Conservation (phyloP, 805 yeast genomes). For the Blastobotrys peoriensis region DNA sequence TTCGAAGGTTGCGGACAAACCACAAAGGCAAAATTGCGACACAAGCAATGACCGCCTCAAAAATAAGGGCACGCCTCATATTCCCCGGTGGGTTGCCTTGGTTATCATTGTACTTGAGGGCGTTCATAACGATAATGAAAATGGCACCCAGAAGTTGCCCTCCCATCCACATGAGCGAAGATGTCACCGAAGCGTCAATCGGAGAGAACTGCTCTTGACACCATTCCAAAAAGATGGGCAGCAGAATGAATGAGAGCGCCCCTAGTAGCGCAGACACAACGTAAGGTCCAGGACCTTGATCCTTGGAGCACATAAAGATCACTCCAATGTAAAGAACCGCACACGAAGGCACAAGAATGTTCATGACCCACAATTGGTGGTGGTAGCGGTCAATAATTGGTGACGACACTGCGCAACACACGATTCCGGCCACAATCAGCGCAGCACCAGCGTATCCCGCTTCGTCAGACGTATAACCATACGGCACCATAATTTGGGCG, state of each 20-base stretch:
- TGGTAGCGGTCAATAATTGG: constrained; percentile 28
- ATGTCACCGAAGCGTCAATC: constrained; percentile 27
- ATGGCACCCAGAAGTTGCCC: constrained; percentile 31
- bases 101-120: constrained; percentile 22
- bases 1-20: constrained; percentile 11
- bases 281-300: constrained; percentile 28
- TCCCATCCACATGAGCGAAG: constrained; percentile 28
- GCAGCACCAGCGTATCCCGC: constrained; percentile 32
- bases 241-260: constrained; percentile 27
- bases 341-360: constrained; percentile 25
- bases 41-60: constrained; percentile 29
- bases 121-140: constrained; percentile 29
- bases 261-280: constrained; percentile 28
- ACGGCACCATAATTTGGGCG: constrained; percentile 30
- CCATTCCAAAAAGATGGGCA: constrained; percentile 30
- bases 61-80: constrained; percentile 29
- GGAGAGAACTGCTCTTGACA: constrained; percentile 31
- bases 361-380: constrained; percentile 18
- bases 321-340: constrained; percentile 27
- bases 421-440: constrained; percentile 27
- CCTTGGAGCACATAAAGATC: constrained; percentile 26
- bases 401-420: constrained; percentile 26
- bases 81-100: constrained; percentile 29
- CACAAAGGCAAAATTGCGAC: constrained; percentile 24
- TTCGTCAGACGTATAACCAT: constrained; percentile 29